Base-by-base conservation (phyloP, 2,329 filamentous ascomycete genomes). In the Phyllosticta citrichinensis region DNA sequence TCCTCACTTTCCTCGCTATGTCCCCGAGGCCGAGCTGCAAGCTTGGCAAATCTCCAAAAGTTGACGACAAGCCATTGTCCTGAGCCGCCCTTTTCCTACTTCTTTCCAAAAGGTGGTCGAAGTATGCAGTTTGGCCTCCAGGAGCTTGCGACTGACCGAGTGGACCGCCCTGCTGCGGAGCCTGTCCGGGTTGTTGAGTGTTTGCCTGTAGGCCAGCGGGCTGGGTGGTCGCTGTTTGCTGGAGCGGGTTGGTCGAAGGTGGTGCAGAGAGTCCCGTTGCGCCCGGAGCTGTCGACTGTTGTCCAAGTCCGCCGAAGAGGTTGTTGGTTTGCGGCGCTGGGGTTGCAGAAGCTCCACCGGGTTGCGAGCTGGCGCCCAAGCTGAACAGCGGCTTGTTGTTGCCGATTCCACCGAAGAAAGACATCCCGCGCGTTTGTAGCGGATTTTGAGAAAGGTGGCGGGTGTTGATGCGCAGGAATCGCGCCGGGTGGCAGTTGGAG, bases 11-110 rank as follows among this genome's bases (percentile, higher is more conserved):
- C 65, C 84, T 80, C 62, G 84, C 81, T 68, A 99, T 87, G 76
- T 99, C 94, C 62, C 91, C 89, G 33, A 99, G 81, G 22, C 94
- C 93, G 59, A 99, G 83, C 75, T 97, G 92, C 65, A 99, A 81
- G 69, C 87, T 89, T 6, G 94, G 93, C 54, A 99, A 81, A 63
- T 97, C 90, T 66, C 88, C 87, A 69, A 88, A 84, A 60, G 75
- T 76, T 61, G 68, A 74, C 25, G 47, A 47, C 55, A 74, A 74
- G 17, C 83, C 83, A 62, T 85, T 81, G 65, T 87, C 85, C 66
- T 86, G 84, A 65, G 87, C 82, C 58, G 85, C 83, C 64, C 90
- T 85, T 72, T 86, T 87, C 69, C 81, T 84, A 40, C 83, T 82
- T 62, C 83, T 80, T 68, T 87, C 84, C 22, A 87, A 72, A 40